Evolutionary conservation across 352 stramenopile species (phyloP), one percentile per base, ranked within the genome.

Genomic region (Phytophthora pseudosyringae): DNA sequence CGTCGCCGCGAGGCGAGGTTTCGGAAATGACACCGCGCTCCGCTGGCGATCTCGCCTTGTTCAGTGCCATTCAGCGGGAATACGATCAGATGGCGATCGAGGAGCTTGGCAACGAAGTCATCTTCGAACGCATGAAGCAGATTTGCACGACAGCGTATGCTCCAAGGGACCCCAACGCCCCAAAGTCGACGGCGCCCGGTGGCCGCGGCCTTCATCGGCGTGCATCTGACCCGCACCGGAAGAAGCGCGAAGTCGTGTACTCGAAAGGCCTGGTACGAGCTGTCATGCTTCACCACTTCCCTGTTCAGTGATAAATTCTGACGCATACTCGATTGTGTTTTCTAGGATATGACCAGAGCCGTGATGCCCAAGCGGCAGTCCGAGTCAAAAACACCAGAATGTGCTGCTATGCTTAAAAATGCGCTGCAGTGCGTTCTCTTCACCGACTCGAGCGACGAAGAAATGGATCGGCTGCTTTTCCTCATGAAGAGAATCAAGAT

Each of bases 111-210:
- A 81, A 91, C 40, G 81, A 93, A 64, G 66, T 90, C 39, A 75
- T 93, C 48, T 93, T 93, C 50, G 81, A 93, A 56, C 80, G 77
- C 25, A 87, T 93, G 75, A 93, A 91, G 64, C 76, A 89, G 55
- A 78, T 89, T 52, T 73, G 65, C 39, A 53, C 53, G 43, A 65
- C 65, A 49, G 78, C 81, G 12, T 89, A 89, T 49, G 64, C 73
- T 8, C 64, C 70, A 3, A 70, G 75, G 49, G 64, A 78, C 16
- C 68, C 51, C 33, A 83, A 85, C 25, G 48, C 64, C n/a, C 53
- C 61, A 12, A 73, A 63, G 35, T 71, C 46, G 7, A 44, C 54
- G 6, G 8, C 40, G 21, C 47, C 64, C 16, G 50, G 43, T 4
- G 80, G 78, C 11, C 79, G 69, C n/a, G 80, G 66, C 53, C 67